Base-by-base conservation (phyloP, 768 basidiomycete genomes). In the Neoboletus magnificus region DNA sequence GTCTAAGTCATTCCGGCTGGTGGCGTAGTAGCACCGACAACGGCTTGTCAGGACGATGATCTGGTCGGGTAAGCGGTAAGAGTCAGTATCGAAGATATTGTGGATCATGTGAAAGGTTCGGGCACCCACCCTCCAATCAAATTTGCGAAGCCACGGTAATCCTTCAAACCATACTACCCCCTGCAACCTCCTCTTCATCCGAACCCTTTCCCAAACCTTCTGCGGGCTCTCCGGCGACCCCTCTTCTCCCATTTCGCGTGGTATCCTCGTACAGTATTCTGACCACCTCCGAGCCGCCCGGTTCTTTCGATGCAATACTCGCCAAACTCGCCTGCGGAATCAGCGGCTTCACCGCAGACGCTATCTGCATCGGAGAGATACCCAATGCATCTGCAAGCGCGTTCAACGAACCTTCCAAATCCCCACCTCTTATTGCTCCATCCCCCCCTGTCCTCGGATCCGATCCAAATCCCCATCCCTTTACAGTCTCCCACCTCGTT, bases 301-400 rank as follows among this genome's bases (percentile, higher is more conserved):
- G 81, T 63, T 80, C 79, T 48, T 53, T 56, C 5, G 36, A 57
- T 2, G 78, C 77, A 5, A 86, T 69, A 1, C 81, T 83, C 10
- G 82, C 79, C 48, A 87, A 66, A 36, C 80, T 84, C 8, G 82
- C 83, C 11, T 81, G 79, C 1, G 86, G 84, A 11, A 87, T 79
- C 57, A 83, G 69, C 30, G 82, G 75, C 58, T 77, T 76, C 46
- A 89, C 82, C 1, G 86, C 88, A 18, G 74, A 76, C 3, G 87
- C 86, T 1, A 90, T 72, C 36, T 86, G 82, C 39, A 73, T 71
- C 16, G 83, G 75, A 0, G 82, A 78, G 62, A 89, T 79, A 1
- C 86, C 88, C 30, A 90, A 73, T 32, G 79, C 82, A 8, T 73
- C 71, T 12, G 87, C 88, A 12, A 90, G 74, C 15, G 77, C 81